phyloP scores from a whole-genome alignment of 75 land plant genomes.

The Isoetes taiwanensis region DNA sequence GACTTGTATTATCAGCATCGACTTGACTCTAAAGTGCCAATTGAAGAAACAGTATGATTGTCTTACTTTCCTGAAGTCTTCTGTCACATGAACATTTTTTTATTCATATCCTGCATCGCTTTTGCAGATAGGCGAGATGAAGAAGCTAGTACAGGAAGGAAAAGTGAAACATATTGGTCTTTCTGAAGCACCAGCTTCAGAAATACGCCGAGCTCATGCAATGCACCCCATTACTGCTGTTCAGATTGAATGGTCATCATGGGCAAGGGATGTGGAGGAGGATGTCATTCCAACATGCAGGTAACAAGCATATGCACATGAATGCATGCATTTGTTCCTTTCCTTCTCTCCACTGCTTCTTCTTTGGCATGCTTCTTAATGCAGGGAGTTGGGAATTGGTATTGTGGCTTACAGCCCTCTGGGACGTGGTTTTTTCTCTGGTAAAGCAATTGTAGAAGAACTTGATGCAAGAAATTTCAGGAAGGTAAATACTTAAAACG shows the following conservation, averaged over 20 bases:
- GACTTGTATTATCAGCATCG: slow-evolving; percentile 54
- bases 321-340: neutral
- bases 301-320: slow-evolving; percentile 8
- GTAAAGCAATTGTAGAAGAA: slow-evolving; percentile 31
- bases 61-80: no score
- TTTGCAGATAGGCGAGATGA: no score
- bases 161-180: no score
- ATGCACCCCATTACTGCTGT: slow-evolving; percentile 71
- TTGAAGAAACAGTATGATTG: slow-evolving; percentile 46
- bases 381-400: slow-evolving; percentile 60
- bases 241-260: slow-evolving; percentile 62
- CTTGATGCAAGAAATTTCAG: slow-evolving; percentile 11
- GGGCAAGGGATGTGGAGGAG: slow-evolving; percentile 55
- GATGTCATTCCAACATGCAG: slow-evolving; percentile 57
- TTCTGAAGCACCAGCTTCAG: no score
- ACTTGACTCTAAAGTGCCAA: slow-evolving; percentile 39
- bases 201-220: slow-evolving; percentile 60
- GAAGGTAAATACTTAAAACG: neutral
- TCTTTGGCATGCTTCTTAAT: no score
- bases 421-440: slow-evolving; percentile 57
- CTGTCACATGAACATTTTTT: neutral
- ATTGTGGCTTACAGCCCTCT: slow-evolving; percentile 54
- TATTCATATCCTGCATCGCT: neutral
- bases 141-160: no score
- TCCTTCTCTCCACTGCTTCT: no score